A percentile compares a stretch with the other conserved stretches of the same genome.
phyloP scores from a whole-genome alignment of 2,329 filamentous ascomycete species.

The Uncinocarpus reesii region DNA sequence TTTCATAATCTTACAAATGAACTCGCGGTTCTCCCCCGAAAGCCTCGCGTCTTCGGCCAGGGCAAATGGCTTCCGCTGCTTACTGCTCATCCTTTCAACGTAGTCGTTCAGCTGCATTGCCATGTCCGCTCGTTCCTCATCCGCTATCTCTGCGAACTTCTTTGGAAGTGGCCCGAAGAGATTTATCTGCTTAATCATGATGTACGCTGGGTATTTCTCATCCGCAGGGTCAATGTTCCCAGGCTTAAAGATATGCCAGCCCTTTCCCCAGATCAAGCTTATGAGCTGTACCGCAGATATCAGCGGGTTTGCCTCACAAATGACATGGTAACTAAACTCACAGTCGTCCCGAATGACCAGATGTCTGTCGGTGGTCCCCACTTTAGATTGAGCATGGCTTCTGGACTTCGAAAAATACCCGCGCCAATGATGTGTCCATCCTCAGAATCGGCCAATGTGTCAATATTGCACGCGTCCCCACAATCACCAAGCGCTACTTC shows the following conservation, averaged over 20 bases:
- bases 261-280: conserved; percentile 18
- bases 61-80: conserved; percentile 12
- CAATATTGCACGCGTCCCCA: background rate
- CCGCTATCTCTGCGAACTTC: conserved; percentile 19
- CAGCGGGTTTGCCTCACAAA: background rate
- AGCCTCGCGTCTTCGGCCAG: conserved; percentile 6
- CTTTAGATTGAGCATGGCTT: conserved; percentile 25
- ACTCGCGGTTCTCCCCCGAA: conserved; percentile 9
- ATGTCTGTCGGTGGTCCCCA: conserved; percentile 34
- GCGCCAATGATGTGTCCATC: conserved; percentile 24
- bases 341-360: conserved; percentile 33
- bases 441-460: background rate
- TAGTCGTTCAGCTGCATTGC: conserved; percentile 1
- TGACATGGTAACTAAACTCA: conserved; percentile 18
- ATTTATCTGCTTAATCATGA: conserved; percentile 19
- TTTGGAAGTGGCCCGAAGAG: conserved; percentile 22
- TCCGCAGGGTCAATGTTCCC: conserved; percentile 18
- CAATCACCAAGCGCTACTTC: conserved; percentile 2
- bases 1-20: conserved; percentile 20
- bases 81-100: background rate
- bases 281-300: conserved; percentile 19
- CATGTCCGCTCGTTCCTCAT: conserved; percentile 14
- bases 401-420: conserved; percentile 32
- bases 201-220: conserved; percentile 21
- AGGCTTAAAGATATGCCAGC: conserved; percentile 20